These are phyloP conservation scores for Juglanconis sp. DNA, from an alignment of 2,329 filamentous ascomycete species.

Conservation along the genomic window DNA sequence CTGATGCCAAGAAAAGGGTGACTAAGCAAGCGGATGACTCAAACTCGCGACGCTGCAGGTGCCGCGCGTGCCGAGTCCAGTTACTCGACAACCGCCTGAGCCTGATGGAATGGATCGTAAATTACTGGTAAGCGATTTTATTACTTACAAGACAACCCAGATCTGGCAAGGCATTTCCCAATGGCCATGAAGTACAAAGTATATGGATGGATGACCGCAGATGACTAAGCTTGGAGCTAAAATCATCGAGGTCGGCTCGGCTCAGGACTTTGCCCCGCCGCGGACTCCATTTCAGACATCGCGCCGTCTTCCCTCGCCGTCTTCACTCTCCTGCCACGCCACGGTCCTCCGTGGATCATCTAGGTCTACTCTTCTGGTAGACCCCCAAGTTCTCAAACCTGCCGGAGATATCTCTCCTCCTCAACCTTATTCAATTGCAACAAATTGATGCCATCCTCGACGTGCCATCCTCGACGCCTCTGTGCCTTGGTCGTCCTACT, in stretches of 20 bases:
- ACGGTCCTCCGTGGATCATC: background rate
- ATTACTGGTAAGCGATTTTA: no score
- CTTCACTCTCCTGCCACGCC: background rate
- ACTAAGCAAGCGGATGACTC: no score
- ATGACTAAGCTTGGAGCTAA: background rate
- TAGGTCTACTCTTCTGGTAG: background rate
- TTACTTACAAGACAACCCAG: no score
- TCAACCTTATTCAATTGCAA: no score
- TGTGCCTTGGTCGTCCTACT: background rate
- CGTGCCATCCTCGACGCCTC: background rate
- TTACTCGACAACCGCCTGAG: no score
- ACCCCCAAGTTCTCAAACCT: background rate
- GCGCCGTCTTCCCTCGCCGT: background rate
- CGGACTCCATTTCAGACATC: background rate
- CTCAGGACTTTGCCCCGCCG: constrained; percentile 6
- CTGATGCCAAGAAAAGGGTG: constrained; percentile 3
- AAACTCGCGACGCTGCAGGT: no score
- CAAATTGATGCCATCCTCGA: background rate
- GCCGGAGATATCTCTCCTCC: no score
- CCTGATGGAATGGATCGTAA: no score
- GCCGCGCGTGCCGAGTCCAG: no score
- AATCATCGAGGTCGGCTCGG: background rate
- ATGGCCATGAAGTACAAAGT: no score
- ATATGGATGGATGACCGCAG: background rate
- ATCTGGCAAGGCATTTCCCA: background rate